Evolutionary conservation across 768 basidiomycete genomes (phyloP).

Genomic region (Mycena crocata): DNA sequence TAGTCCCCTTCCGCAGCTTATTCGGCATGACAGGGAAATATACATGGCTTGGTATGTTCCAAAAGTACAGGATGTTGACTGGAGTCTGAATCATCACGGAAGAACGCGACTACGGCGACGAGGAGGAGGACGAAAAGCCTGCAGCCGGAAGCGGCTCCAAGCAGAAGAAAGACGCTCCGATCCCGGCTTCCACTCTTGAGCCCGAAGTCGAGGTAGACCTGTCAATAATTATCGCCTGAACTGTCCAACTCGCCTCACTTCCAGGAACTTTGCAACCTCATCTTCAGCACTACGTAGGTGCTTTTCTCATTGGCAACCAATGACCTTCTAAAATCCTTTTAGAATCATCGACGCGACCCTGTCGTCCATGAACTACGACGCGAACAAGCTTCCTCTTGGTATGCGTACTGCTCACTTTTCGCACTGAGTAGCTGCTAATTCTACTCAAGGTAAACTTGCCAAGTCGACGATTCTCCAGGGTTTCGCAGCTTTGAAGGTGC

Average conservation of each 20-base stretch:
- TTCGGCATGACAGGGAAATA: constrained; percentile 62
- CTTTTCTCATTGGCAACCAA: not conserved
- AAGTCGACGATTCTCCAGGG: constrained; percentile 70
- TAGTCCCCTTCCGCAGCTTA: constrained; percentile 8
- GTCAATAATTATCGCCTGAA: not conserved
- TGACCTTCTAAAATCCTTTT: constrained; percentile 1
- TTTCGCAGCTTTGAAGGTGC: constrained; percentile 67
- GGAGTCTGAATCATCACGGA: not conserved
- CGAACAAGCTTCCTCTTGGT: constrained; percentile 72
- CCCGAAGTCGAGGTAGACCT: constrained; percentile 56
- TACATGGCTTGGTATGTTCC: constrained; percentile 61
- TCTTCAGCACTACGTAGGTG: constrained; percentile 60
- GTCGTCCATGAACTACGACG: constrained; percentile 75
- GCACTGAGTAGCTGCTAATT: not conserved
- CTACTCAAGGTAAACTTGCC: constrained; percentile 64
- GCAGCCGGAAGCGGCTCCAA: constrained; percentile 30
- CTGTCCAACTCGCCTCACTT: not conserved
- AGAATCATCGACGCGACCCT: constrained; percentile 64
- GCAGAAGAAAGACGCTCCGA: constrained; percentile 40
- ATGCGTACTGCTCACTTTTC: not conserved
- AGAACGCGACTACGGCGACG: constrained; percentile 69
- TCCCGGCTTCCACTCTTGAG: constrained; percentile 59
- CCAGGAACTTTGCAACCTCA: constrained; percentile 61
- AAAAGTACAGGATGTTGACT: not conserved
- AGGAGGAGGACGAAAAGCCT: constrained; percentile 51